A percentile compares a stretch with the other conserved stretches of the same genome.
phyloP scores from a whole-genome alignment of 2,329 filamentous ascomycete species.

The Didymella lethalis region DNA sequence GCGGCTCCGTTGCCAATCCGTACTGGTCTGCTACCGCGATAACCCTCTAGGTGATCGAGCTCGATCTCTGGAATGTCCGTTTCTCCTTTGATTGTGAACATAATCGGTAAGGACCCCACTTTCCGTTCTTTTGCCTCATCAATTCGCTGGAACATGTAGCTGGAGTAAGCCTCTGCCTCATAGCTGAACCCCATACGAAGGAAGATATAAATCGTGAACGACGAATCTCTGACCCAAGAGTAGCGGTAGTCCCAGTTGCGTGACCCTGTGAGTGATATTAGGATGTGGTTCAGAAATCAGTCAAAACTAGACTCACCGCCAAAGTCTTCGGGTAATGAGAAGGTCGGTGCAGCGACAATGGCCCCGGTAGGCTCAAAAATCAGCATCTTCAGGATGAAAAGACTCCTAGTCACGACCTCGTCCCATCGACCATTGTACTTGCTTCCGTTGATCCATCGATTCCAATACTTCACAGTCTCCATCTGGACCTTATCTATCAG shows the following conservation, averaged over 20 bases:
- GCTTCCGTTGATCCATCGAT: conserved; percentile 74
- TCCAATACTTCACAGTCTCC: conserved; percentile 76
- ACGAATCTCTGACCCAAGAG: conserved; percentile 79
- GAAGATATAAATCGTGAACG: conserved; percentile 79
- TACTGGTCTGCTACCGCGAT: conserved; percentile 73
- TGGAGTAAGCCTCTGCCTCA: conserved; percentile 80
- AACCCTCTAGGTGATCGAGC: conserved; percentile 74
- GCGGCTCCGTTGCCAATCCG: conserved; percentile 80
- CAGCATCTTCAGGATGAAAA: conserved; percentile 78
- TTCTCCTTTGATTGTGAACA: conserved; percentile 75
- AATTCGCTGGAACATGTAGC: conserved; percentile 77
- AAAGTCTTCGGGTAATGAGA: conserved; percentile 74
- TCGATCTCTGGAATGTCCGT: conserved; percentile 77
- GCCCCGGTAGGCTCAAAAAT: conserved; percentile 82
- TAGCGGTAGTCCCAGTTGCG: conserved; percentile 75
- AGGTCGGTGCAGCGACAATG: conserved; percentile 78
- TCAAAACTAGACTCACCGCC: conserved; percentile 25
- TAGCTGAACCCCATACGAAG: conserved; percentile 77
- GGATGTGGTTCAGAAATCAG: background rate
- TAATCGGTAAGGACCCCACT: conserved; percentile 72
- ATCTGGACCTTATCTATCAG: conserved; percentile 70
- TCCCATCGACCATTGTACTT: conserved; percentile 76
- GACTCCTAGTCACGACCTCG: conserved; percentile 73
- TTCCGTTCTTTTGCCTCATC: conserved; percentile 66
- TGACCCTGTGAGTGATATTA: conserved; percentile 49